Base-by-base conservation (phyloP, 768 basidiomycete genomes). In the Filobasidium floriforme region DNA sequence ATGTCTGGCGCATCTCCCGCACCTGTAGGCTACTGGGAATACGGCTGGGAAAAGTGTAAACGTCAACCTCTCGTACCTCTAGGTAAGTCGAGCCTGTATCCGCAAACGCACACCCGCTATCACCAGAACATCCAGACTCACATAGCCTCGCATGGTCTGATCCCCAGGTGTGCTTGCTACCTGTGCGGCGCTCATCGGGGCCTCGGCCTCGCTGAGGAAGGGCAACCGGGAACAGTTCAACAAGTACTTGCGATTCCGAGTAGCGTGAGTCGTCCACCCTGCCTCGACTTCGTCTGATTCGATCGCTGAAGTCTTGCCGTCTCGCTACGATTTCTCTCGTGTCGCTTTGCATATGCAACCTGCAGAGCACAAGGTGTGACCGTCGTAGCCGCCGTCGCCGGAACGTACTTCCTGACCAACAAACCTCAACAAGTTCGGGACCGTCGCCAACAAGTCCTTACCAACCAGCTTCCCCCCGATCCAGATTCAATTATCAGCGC, bases 311-410 rank as follows among this genome's bases (percentile, higher is more conserved):
- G n/a, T n/a, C n/a, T n/a, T n/a, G n/a, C n/a, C n/a, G n/a, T n/a
- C n/a, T n/a, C n/a, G n/a, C n/a, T n/a, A n/a, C n/a, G n/a, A n/a
- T n/a, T n/a, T n/a, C n/a, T n/a, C n/a, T n/a, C n/a, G n/a, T n/a
- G n/a, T n/a, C n/a, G n/a, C n/a, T n/a, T n/a, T n/a, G n/a, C n/a
- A n/a, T n/a, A n/a, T n/a, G n/a, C n/a, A n/a, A 49, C 44, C 11
- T 22, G 18, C 66, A 78, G 77, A 14, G 72, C 73, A 14, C 77
- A 78, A 70, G 74, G 73, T 9, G 57, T 72, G n/a, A 78, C 77
- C 5, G 74, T 78, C n/a, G 70, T 72, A 12, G 75, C 75, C 11
- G 72, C 74, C 66, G 73, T 76, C 32, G 68, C 59, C 12, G 70
- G 70, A 28, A 68, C 70, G 19, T 44, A 68, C 18, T 61, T 71